Evolutionary conservation across 805 yeast genomes (phyloP), one percentile per base, ranked within the genome.

Genomic region (Zygotorulaspora florentina): DNA sequence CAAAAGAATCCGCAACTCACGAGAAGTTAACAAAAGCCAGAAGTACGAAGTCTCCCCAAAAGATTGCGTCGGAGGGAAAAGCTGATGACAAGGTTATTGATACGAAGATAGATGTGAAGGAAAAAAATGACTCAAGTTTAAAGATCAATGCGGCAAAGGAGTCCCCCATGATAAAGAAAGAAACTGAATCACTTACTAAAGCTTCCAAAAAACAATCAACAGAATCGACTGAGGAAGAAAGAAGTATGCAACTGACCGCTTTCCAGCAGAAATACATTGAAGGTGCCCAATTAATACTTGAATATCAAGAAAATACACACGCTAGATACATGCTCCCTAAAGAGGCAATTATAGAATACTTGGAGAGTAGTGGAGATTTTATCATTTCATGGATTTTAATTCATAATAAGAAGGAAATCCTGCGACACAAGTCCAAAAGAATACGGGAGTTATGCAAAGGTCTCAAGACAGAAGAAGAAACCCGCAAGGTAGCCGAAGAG

Each of bases 281-380:
- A 30, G 78, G 79, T 55, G 88, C 95, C 0, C 84, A 87, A 43
- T 62, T 93, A 33, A 82, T 89, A 5, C 82, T 91, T 62, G 99
- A 93, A 64, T 91, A 81, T 67, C 75, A 76, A 23, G 98, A 93
- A 56, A 83, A 81, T 60, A 78, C 93, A 0, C 75, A 82, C 38
- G 82, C 82, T 7, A 74, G 98, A 47, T 91, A 76, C 57, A 68
- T 76, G 47, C 60, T 91, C 0, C 97, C 98, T 0, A 81, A 81
- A 52, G 79, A 87, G 51, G 76, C 95, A 1, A 75, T 91, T 2
- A 69, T 85, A 47, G 97, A 90, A 65, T 53, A 57, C 43, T 43
- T 62, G 33, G 59, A 57, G 35, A 54, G 58, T 48, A 56, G 65
- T 42, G 52, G 56, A 28, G 59, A 55, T 5, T 56, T 54, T 35